Evolutionary conservation across 805 yeast species (phyloP), one percentile per base, ranked within the genome.

Genomic region (Barnettozyma pratensis): DNA sequence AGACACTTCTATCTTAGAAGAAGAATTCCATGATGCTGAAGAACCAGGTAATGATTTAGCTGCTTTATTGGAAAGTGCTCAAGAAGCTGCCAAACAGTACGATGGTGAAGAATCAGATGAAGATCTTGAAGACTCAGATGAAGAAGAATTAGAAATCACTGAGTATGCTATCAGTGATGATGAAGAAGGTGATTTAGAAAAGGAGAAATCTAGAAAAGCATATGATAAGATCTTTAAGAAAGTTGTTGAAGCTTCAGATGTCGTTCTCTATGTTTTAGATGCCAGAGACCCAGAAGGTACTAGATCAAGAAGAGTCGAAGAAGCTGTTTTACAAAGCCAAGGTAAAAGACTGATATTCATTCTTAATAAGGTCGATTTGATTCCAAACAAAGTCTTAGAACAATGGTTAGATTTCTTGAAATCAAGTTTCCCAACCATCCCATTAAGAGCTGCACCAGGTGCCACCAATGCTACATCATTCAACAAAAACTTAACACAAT

Each of bases 211-310:
- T 10, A 79, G 94, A 66, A 91, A 86, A 65, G 94, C 96, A 6
- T 94, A 86, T 64, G 98, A 92, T 66, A 92, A 91, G 70, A 82
- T 92, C 51, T 92, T 91, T 76, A 91, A 90, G 68, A 77, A 90
- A 12, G 97, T 94, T 34, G 52, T 49, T 37, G 52, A 49, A 30
- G 52, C 52, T 19, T 46, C 52, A 6, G 52, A 49, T 38, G 52
- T 49, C 25, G 45, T 92, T 37, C 87, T 92, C 51, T 97, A 94
- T 61, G 99, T 94, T 27, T 73, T 92, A 48, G 99, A 92, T 71
- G 96, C 99, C 1, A 83, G 99, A 68, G 97, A 94, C 68, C 99
- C 99, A 47, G 96, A 88, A 67, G 83, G 89, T 19, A 92, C 98
- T 3, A 81, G 99, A 63, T 90, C 97, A 7, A 81, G 83, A 64